These are phyloP conservation scores for Eutrema yunnanense DNA, from an alignment of 345 rosid species.

Conservation along the genomic window DNA sequence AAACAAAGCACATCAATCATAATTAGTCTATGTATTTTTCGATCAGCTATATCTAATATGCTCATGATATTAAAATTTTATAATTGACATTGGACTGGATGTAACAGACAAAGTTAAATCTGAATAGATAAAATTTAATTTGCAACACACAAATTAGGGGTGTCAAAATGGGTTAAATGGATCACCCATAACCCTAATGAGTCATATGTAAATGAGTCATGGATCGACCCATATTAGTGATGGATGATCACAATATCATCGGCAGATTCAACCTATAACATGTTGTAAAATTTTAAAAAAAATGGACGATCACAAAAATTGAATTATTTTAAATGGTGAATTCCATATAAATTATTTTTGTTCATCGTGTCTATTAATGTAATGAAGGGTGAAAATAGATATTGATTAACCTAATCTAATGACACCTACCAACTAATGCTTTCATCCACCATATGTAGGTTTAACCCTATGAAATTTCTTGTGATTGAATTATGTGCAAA, in stretches of 20 bases:
- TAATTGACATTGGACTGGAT: too few relatives aligned
- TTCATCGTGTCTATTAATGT: background rate
- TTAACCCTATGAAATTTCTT: background rate
- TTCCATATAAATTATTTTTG: background rate
- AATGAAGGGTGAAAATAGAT: background rate
- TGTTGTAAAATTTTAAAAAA: background rate
- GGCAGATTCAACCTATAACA: background rate
- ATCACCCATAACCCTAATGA: too few relatives aligned
- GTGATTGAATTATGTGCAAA: background rate
- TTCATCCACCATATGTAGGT: background rate
- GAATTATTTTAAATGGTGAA: background rate
- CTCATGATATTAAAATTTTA: too few relatives aligned
- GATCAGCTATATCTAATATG: too few relatives aligned
- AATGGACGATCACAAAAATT: background rate
- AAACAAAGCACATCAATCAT: too few relatives aligned
- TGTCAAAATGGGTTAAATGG: too few relatives aligned
- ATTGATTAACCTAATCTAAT: background rate
- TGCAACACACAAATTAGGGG: background rate
- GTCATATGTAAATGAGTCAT: too few relatives aligned
- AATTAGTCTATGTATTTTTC: too few relatives aligned
- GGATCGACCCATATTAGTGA: too few relatives aligned
- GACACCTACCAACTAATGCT: background rate
- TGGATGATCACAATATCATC: background rate
- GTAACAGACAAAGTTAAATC: too few relatives aligned
- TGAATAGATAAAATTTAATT: background rate